These are phyloP conservation scores for Polytolypa hystricis DNA, from an alignment of 2,329 filamentous ascomycete species.

Conservation along the genomic window DNA sequence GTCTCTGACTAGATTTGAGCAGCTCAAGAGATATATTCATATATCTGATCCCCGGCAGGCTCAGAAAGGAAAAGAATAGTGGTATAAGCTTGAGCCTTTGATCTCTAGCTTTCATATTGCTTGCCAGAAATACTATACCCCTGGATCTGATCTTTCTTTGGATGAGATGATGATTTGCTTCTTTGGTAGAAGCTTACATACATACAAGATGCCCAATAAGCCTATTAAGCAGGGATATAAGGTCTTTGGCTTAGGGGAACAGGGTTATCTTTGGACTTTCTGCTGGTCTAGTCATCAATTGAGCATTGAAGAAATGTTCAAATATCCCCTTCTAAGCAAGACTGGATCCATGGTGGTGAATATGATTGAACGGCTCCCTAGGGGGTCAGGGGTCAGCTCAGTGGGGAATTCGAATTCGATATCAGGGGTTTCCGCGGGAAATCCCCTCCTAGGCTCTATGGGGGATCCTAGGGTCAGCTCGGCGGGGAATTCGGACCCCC, in stretches of 20 bases:
- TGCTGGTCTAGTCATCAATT: not conserved
- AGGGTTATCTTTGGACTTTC: conserved; percentile 1
- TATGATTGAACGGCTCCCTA: not conserved
- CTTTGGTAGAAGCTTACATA: not conserved
- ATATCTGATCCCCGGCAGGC: conserved; percentile 1
- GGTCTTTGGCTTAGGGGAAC: not conserved
- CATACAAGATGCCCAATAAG: conserved; percentile 1
- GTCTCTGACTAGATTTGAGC: not conserved
- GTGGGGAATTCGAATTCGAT: too few species aligned
- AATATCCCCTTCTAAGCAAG: not conserved
- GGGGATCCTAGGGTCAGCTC: too few species aligned
- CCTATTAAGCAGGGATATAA: not conserved
- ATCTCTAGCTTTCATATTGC: not conserved
- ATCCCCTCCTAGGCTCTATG: too few species aligned
- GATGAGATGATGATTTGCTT: conserved; percentile 1
- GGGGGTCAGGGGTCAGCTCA: too few species aligned
- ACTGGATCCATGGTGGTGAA: conserved; percentile 2
- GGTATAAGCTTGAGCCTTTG: conserved; percentile 3
- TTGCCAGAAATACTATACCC: conserved; percentile 1
- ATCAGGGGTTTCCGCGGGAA: too few species aligned
- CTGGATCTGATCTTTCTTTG: not conserved
- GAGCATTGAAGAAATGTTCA: not conserved
- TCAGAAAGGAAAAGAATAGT: not conserved
- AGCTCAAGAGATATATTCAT: conserved; percentile 1
- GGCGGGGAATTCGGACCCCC: not conserved